These are phyloP conservation scores for Cephalotrichum gorgonifer DNA, from an alignment of 2,329 filamentous ascomycete species.

Conservation along the genomic window DNA sequence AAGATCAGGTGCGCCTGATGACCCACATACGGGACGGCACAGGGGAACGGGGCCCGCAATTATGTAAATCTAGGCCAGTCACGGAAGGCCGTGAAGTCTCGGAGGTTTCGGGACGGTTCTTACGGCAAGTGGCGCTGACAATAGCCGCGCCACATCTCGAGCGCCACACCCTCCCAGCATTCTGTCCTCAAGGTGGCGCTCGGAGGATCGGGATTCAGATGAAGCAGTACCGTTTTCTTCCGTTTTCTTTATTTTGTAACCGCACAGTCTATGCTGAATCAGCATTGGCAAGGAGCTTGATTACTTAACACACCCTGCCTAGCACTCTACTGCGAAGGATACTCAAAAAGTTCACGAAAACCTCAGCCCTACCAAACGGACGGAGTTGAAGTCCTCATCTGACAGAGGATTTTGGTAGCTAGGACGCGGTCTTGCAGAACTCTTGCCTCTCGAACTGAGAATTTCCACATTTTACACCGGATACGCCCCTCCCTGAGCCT, in stretches of 20 bases:
- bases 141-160: neutral
- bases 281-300: too few species aligned
- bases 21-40: neutral
- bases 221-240: neutral
- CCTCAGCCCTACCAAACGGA: neutral
- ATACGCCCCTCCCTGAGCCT: neutral
- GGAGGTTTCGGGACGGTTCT: neutral
- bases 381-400: neutral
- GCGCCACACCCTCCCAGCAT: neutral
- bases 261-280: too few species aligned
- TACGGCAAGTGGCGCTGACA: neutral
- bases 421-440: too few species aligned
- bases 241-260: too few species aligned
- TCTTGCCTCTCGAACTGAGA: too few species aligned
- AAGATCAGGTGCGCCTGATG: neutral
- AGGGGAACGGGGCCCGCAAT: neutral
- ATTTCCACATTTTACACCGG: neutral
- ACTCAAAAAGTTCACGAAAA: neutral
- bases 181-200: too few species aligned
- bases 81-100: constrained; percentile 1
- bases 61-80: constrained; percentile 3
- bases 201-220: too few species aligned
- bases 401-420: neutral
- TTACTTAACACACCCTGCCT: neutral
- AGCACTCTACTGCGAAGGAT: neutral